Percentiles rank a stretch among this genome's conserved stretches.
Conservation (phyloP, 441 rosid genomes). For the Bocquillonia castaneifolia region DNA sequence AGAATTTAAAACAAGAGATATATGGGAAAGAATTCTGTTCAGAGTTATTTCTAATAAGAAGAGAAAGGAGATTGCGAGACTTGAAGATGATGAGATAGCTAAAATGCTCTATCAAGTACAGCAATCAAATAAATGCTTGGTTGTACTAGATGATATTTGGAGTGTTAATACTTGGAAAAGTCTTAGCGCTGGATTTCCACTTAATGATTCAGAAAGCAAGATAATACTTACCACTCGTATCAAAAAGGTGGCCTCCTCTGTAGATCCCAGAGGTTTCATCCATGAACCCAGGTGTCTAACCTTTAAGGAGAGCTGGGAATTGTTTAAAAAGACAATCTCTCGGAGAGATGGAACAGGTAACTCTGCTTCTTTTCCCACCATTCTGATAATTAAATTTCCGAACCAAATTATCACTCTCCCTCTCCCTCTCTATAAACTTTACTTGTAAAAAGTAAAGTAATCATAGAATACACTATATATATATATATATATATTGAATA, state of each 20-base stretch:
- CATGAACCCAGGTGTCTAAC: constrained; percentile 17
- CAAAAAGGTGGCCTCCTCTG: constrained; percentile 21
- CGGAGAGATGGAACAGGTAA: too few relatives aligned
- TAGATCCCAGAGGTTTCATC: constrained; percentile 9
- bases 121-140: constrained; percentile 25
- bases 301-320: constrained; percentile 30
- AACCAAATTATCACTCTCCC: too few relatives aligned
- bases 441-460: too few relatives aligned
- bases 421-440: too few relatives aligned
- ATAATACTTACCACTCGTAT: constrained; percentile 22
- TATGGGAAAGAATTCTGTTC: constrained; percentile 26
- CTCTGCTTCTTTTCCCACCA: too few relatives aligned
- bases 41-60: constrained; percentile 19
- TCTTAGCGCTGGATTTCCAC: constrained; percentile 23
- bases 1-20: constrained; percentile 21
- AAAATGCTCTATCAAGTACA: constrained; percentile 23
- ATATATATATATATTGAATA: too few relatives aligned
- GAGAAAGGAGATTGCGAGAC: constrained; percentile 18
- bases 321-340: constrained; percentile 27
- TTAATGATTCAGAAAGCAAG: constrained; percentile 9
- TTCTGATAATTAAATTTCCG: too few relatives aligned
- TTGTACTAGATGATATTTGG: constrained; percentile 29
- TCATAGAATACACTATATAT: too few relatives aligned
- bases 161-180: constrained; percentile 15
- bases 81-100: constrained; percentile 22